phyloP scores from a whole-genome alignment of 2,329 filamentous ascomycete genomes.

The Fusarium aywerte region DNA sequence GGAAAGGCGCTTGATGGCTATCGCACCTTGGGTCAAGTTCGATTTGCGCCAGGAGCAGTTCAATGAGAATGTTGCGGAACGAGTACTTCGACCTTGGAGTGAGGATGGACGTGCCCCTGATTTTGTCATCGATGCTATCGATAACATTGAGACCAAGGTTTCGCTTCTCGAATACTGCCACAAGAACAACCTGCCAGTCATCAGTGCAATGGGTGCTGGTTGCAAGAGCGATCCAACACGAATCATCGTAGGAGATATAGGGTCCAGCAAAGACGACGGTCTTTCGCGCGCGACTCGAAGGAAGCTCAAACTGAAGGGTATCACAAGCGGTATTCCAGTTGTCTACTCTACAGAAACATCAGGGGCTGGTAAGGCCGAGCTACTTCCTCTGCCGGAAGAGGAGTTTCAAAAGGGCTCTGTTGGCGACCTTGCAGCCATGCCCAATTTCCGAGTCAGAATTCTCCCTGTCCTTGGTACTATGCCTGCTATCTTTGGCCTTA shows the following conservation, averaged over 20 bases:
- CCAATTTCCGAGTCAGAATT: slow-evolving; percentile 95
- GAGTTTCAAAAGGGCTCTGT: slow-evolving; percentile 89
- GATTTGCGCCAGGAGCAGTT: slow-evolving; percentile 90
- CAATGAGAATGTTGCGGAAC: slow-evolving; percentile 71
- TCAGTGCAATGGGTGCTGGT: slow-evolving; percentile 95
- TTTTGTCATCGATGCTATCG: slow-evolving; percentile 96
- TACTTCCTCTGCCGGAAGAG: slow-evolving; percentile 87
- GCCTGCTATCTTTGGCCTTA: slow-evolving; percentile 95
- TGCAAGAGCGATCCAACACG: slow-evolving; percentile 89
- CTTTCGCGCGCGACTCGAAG: slow-evolving; percentile 86
- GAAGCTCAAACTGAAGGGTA: slow-evolving; percentile 78
- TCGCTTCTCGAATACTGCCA: slow-evolving; percentile 89
- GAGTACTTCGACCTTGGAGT: slow-evolving; percentile 74
- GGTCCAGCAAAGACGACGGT: slow-evolving; percentile 85
- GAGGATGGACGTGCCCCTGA: slow-evolving; percentile 73
- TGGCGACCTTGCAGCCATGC: slow-evolving; percentile 85
- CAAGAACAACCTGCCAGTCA: slow-evolving; percentile 79
- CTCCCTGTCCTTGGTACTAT: slow-evolving; percentile 95
- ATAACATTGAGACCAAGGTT: slow-evolving; percentile 98
- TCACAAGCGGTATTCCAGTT: slow-evolving; percentile 86
- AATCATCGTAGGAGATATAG: slow-evolving; percentile 92
- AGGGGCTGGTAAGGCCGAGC: slow-evolving; percentile 87
- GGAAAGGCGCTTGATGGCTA: slow-evolving; percentile 80
- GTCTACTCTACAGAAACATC: slow-evolving; percentile 94
- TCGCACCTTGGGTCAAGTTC: slow-evolving; percentile 91